A percentile compares a stretch with the other conserved stretches of the same genome.
phyloP scores from a whole-genome alignment of 208 protist species.

The Crithidia acanthocephali region DNA sequence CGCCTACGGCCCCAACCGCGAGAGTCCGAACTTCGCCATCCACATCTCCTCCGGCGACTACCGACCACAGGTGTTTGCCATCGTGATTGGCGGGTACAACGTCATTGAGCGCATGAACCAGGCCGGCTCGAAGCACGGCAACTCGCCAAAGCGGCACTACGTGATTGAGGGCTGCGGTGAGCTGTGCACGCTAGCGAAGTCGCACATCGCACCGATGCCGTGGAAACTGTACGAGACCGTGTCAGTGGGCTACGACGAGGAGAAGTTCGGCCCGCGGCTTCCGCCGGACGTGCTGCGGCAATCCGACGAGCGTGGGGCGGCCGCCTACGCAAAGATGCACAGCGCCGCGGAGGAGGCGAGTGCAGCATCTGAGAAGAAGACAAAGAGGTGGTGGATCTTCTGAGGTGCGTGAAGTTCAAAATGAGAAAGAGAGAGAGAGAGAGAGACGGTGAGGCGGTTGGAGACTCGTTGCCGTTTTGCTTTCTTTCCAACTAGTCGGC shows the following conservation, averaged over 20 bases:
- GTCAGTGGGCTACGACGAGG: constrained; percentile 80
- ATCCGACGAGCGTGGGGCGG: constrained; percentile 37
- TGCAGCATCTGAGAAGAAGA: neutral
- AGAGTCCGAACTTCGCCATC: constrained; percentile 89
- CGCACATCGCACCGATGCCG: constrained; percentile 81
- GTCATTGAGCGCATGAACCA: constrained; percentile 88
- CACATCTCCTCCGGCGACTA: constrained; percentile 86
- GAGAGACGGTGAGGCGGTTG: neutral
- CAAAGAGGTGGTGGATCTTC: constrained; percentile 38
- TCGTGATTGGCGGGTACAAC: constrained; percentile 89
- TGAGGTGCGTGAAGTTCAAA: constrained; percentile 5
- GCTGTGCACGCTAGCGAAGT: constrained; percentile 89
- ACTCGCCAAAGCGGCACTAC: constrained; percentile 76
- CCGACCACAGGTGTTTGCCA: constrained; percentile 81
- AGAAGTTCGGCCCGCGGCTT: constrained; percentile 71
- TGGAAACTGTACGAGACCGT: constrained; percentile 85
- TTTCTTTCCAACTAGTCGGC: neutral
- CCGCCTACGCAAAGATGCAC: constrained; percentile 18
- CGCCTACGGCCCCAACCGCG: constrained; percentile 69
- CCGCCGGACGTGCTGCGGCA: constrained; percentile 36
- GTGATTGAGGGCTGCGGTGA: constrained; percentile 83
- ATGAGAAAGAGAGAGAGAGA: neutral
- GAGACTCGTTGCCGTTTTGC: neutral
- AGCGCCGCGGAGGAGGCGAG: neutral
- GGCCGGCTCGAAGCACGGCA: constrained; percentile 80